Evolutionary conservation across 169 alveolate species (phyloP).

Genomic region (Babesia sp.): DNA sequence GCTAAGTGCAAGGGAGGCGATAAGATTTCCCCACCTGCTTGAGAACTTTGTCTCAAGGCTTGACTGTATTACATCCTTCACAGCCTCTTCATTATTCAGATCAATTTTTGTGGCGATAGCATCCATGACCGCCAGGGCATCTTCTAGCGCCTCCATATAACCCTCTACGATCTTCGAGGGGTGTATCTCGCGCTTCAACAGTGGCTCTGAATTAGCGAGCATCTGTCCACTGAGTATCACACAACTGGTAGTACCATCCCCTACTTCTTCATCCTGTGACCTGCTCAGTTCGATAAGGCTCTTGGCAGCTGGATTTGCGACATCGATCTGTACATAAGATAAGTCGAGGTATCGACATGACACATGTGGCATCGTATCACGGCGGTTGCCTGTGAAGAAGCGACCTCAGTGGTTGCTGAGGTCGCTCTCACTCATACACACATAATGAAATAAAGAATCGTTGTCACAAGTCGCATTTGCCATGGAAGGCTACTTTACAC

Average conservation of each 20-base stretch:
- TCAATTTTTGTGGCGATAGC: slow-evolving; percentile 87
- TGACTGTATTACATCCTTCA: slow-evolving; percentile 81
- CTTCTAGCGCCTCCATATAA: slow-evolving; percentile 92
- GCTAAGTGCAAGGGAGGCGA: slow-evolving; percentile 90
- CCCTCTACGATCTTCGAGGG: slow-evolving; percentile 95
- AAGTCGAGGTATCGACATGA: not conserved
- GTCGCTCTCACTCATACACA: too few relatives aligned
- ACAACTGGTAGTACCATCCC: slow-evolving; percentile 98
- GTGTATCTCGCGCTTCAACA: slow-evolving; percentile 91
- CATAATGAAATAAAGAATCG: not conserved
- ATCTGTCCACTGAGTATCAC: slow-evolving; percentile 97
- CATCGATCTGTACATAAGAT: slow-evolving; percentile 84
- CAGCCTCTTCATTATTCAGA: slow-evolving; percentile 81
- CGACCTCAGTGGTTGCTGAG: too few relatives aligned
- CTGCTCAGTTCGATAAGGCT: slow-evolving; percentile 96
- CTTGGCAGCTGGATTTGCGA: slow-evolving; percentile 98
- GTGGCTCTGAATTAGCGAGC: slow-evolving; percentile 92
- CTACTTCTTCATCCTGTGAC: slow-evolving; percentile 98
- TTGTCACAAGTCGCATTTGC: not conserved
- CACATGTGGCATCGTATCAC: not conserved
- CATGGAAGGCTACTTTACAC: not conserved
- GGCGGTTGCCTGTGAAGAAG: too few relatives aligned
- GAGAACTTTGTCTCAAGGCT: slow-evolving; percentile 91
- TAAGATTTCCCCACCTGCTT: slow-evolving; percentile 91
- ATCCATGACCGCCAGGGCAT: slow-evolving; percentile 84